Base-by-base conservation (phyloP, 2,329 filamentous ascomycete genomes). In the Fusarium sp. region DNA sequence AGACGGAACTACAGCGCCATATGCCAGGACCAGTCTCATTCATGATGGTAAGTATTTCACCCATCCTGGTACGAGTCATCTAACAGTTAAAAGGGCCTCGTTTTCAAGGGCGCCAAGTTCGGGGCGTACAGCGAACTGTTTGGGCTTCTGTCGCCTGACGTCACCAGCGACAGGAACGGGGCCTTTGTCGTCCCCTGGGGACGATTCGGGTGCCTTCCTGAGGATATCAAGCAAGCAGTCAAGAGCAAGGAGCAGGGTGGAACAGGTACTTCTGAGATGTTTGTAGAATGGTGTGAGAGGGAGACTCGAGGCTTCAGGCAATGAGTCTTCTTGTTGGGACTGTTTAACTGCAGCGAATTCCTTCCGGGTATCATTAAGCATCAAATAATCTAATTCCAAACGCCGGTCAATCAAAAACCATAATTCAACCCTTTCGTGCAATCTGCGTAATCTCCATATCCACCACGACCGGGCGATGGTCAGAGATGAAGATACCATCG, bases 381-480 rank as follows among this genome's bases (percentile, higher is more conserved):
- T 9, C 30, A 11, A 32, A 59, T 23, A 43, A 50, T 50, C 27
- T 16, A 67, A n/a, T 25, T 23, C 48, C 37, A n/a, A 72, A 72
- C 71, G 71, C 71, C 68, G 23, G 5, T 7, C 50, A 16, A 64
- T 58, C 23, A 63, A 60, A 54, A 30, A 5, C 16, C 37, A 30
- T 39, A n/a, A 32, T 41, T 43, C 41, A 43, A 10, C 20, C 16
- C 52, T 68, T 68, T 27, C 71, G 71, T n/a, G 71, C 71, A 14
- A 74, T 62, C 13, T 68, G 67, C 6, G 62, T 72, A 20, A 73
- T 52, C 11, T 64, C 56, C 23, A 72, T 43, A n/a, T 82, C 80
- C 2, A 81, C 71, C 25, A 82, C 75, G 8, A 82, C 78, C 1
- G 79, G 73, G 1, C 81, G 72, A 68, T 83, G 81, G 45, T 83